phyloP scores from a whole-genome alignment of 371 early-diverging fungal species.

The Enteropsectra breve region DNA sequence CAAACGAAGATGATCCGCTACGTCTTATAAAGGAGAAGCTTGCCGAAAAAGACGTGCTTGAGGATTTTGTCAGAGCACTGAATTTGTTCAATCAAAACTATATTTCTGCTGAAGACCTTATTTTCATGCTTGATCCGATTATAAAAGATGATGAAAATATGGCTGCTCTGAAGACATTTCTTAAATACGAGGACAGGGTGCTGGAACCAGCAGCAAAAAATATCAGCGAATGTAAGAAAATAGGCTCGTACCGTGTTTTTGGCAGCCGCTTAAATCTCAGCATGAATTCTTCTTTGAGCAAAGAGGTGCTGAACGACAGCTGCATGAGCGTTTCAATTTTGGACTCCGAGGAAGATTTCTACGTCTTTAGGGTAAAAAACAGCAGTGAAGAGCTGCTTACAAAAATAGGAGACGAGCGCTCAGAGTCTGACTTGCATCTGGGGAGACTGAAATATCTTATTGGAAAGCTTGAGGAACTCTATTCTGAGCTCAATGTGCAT shows the following conservation, averaged over 20 bases:
- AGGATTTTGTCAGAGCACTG: conserved; percentile 86
- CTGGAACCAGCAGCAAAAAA: conserved; percentile 17
- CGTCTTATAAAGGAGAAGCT: conserved; percentile 52
- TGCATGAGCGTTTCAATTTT: conserved; percentile 85
- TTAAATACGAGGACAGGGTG: conserved; percentile 70
- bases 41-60: conserved; percentile 74
- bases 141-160: conserved; percentile 68
- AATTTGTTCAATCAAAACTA: conserved; percentile 87
- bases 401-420: conserved; percentile 88
- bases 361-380: conserved; percentile 80
- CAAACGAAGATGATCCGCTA: conserved; percentile 28
- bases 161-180: conserved; percentile 79
- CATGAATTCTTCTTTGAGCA: conserved; percentile 73
- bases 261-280: conserved; percentile 52
- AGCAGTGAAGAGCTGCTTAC: conserved; percentile 82
- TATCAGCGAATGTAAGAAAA: conserved; percentile 14
- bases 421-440: conserved; percentile 89
- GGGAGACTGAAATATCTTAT: conserved; percentile 81
- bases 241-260: conserved; percentile 54
- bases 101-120: conserved; percentile 68
- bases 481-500: conserved; percentile 32
- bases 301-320: conserved; percentile 82
- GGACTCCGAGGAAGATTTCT: conserved; percentile 81
- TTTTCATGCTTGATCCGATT: conserved; percentile 72
- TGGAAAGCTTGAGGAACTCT: conserved; percentile 74